phyloP scores from a whole-genome alignment of 2,329 filamentous ascomycete genomes.

The Ilyonectria destructans region DNA sequence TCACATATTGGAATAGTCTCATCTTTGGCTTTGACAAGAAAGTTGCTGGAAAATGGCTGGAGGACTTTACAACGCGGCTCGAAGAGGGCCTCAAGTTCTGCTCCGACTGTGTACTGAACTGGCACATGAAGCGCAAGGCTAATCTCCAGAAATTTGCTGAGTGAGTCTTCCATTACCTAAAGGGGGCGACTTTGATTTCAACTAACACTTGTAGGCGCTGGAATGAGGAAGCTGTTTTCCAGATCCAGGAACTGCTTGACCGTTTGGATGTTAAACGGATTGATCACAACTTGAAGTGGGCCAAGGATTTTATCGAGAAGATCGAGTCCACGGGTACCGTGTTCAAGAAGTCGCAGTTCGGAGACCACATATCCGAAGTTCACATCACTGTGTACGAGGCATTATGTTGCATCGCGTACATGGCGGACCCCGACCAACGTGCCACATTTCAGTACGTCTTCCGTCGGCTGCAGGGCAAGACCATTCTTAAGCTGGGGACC shows the following conservation, averaged over 20 bases:
- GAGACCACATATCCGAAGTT: constrained; percentile 68
- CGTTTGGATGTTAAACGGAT: constrained; percentile 75
- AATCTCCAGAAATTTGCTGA: constrained; percentile 76
- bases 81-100: constrained; percentile 75
- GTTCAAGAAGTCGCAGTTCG: constrained; percentile 65
- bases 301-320: constrained; percentile 69
- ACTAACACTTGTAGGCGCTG: constrained; percentile 56
- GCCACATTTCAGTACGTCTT: constrained; percentile 87
- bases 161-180: constrained; percentile 55
- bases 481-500: constrained; percentile 81
- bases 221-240: constrained; percentile 66
- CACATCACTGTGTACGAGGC: constrained; percentile 90
- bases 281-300: constrained; percentile 71
- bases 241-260: constrained; percentile 72
- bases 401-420: constrained; percentile 86
- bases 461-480: constrained; percentile 79
- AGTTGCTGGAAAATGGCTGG: constrained; percentile 72
- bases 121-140: constrained; percentile 78
- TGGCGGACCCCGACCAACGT: constrained; percentile 70
- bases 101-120: constrained; percentile 80
- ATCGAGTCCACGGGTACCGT: constrained; percentile 64
- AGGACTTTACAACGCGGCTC: constrained; percentile 72
- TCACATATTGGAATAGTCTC: constrained; percentile 78
- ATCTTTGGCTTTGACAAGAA: constrained; percentile 78
- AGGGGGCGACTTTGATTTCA: not conserved